Base-by-base conservation (phyloP, 192 early-diverging fungal genomes). In the Coemansia sp. region DNA sequence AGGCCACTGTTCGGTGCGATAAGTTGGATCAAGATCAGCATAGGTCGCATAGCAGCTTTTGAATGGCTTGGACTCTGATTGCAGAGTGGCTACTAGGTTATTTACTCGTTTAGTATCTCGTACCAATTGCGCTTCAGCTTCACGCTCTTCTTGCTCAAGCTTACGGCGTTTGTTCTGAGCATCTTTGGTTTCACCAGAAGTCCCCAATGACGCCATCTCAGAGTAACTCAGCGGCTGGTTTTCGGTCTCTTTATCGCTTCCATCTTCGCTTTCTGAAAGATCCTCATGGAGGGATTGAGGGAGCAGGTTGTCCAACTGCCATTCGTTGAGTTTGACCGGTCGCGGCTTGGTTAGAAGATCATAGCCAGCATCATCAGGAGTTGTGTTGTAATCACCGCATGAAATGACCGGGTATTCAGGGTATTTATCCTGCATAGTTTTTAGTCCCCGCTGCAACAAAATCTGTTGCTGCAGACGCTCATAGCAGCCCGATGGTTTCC, bases 311-410 rank as follows among this genome's bases (percentile, higher is more conserved):
- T 79, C 76, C 7, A 65, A 49, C 59, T 79, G 76, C 65, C 58
- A 56, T 11, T 79, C 76, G 44, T 55, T 79, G 16, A 79, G 77
- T 4, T 48, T 42, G 8, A 80, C 65, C 0, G 82, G 81, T 9
- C 81, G 73, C 41, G 62, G 43, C 50, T 65, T 79, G 13, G 81
- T 82, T 62, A 82, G 57, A 14, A 80, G 63, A 37, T 67, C 71
- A 63, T 84, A 84, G 10, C 76, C 81, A 36, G 81, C 82, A 50
- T 84, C 82, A 23, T 80, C 75, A 1, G 82, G 82, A 1, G 82
- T 84, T 8, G 82, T 84, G 50, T 84, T 84, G 61, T 75, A 84
- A 55, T 84, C 82, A 54, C 68, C 62, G 9, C 65, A 68, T 7
- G 57, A 64, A 13, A 72, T 59, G 21, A 71, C 33, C 0, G 59